Evolutionary conservation across 2,329 filamentous ascomycete genomes (phyloP), one percentile per base, ranked within the genome.

Genomic region (Arthroderma sp.): DNA sequence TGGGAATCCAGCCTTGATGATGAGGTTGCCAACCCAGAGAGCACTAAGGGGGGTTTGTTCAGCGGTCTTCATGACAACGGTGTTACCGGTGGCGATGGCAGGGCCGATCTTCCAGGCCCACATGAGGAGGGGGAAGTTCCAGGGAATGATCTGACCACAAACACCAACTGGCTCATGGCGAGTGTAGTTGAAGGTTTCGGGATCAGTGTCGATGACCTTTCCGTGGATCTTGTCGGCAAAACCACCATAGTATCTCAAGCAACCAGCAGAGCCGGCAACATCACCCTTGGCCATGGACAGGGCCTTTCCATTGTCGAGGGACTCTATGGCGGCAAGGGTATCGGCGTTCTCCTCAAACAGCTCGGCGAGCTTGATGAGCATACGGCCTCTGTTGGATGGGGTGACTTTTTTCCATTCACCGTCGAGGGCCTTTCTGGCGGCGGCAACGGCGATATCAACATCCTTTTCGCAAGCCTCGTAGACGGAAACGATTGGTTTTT

Each of bases 161-260:
- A 87, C 82, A 67, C 83, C 83, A 51, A 79, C 67, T 33, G 86
- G 83, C 75, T 94, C 86, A 55, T 80, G 77, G 61, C 75, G 73
- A 55, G 84, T 87, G 72, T 91, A 93, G 72, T 84, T 82, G 72
- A 93, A 86, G 64, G 80, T 85, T 55, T 87, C 82, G 47, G 77
- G 75, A 57, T 75, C 70, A 54, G 86, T 83, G 57, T 93, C 84
- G 53, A 91, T 78, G 50, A 86, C 85, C 74, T 88, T 86, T 67
- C 86, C 86, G 69, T 82, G 74, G 56, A 93, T 84, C 82, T 94
- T 94, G 74, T 94, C 93, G 86, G 72, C 93, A 82, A 84, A 94
- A 52, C 86, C 86, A 62, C 77, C 86, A 58, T 89, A 91, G 72
- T 88, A 95, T 68, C 87, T 78, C 59, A 94, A 66, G 69, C 78